These are phyloP conservation scores for Cladosporium austrohemisphaericum DNA, from an alignment of 2,329 filamentous ascomycete genomes.

Conservation along the genomic window DNA sequence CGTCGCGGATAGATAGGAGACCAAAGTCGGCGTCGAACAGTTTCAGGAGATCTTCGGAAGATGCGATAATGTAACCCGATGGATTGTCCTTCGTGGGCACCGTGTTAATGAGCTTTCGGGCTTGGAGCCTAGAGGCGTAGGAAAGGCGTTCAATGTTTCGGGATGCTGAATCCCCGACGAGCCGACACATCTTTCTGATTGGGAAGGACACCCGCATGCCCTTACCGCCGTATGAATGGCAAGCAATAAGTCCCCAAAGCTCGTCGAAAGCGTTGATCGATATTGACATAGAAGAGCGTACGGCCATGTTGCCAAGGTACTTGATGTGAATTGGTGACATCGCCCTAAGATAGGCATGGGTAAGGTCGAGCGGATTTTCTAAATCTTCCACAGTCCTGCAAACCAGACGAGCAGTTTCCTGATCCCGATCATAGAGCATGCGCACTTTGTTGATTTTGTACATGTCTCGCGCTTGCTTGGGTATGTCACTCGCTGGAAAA, in stretches of 20 bases:
- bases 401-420: conserved; percentile 74
- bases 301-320: conserved; percentile 83
- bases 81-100: conserved; percentile 76
- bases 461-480: conserved; percentile 78
- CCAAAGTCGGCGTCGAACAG: conserved; percentile 87
- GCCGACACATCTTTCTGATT: conserved; percentile 84
- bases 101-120: conserved; percentile 83
- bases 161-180: conserved; percentile 81
- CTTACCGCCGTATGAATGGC: conserved; percentile 70
- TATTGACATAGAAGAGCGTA: conserved; percentile 92
- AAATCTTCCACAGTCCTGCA: conserved; percentile 73
- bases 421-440: conserved; percentile 78
- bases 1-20: conserved; percentile 76
- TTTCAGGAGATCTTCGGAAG: conserved; percentile 77
- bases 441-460: conserved; percentile 90
- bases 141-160: conserved; percentile 84
- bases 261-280: conserved; percentile 83
- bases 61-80: conserved; percentile 85
- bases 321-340: conserved; percentile 90
- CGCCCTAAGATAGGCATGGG: conserved; percentile 76
- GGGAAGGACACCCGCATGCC: conserved; percentile 92
- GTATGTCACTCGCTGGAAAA: conserved; percentile 85
- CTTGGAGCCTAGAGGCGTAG: conserved; percentile 78
- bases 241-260: conserved; percentile 83
- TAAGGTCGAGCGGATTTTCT: conserved; percentile 73